Evolutionary conservation across 2,329 filamentous ascomycete genomes (phyloP), one percentile per base, ranked within the genome.

Genomic region (Aspergillus floridensis): DNA sequence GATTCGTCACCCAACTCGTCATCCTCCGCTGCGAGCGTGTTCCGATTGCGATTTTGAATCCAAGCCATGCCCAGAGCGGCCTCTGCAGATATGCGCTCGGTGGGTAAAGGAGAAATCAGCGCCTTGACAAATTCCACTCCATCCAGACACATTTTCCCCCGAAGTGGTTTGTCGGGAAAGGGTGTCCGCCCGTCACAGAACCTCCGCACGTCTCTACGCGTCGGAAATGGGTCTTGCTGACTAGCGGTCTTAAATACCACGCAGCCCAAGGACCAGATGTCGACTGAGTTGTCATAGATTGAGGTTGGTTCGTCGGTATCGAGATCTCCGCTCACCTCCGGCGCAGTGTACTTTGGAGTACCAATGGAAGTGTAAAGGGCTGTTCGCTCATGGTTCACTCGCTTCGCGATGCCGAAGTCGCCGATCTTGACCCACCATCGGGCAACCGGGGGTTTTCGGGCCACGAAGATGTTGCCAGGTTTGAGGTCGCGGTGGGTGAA

Each of bases 361-460:
- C 49, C 49, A 1, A 51, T 31, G 5, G 24, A 31, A 10, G 49
- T 51, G 5, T 51, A 31, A 3, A 51, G 49, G 10, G 49, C 49
- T 2, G 22, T 51, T n/a, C n/a, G 7, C 21, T 51, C 49, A 19
- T 26, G 21, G 24, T 51, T 51, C 24, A 51, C 49, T 14, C 49
- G 49, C 16, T 51, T 51, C 5, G 49, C 26, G 11, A 51, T 51
- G 24, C 49, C 49, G 5, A 51, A 51, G 32, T 51, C 49, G n/a
- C 49, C 49, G 21, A 51, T 51, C 32, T 51, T 51, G 11, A 51
- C 49, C 49, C 49, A 51, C 49, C 49, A 51, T n/a, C 32, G 26
- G 21, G 49, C 21, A 5, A 5, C 8, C 12, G 49, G 49, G 12
- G 49, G 49, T 8, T 51, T 51, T 14, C 26, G 49, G 22, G 29